phyloP scores from a whole-genome alignment of 805 yeast genomes.

The Ogataea trehaloabstinens region DNA sequence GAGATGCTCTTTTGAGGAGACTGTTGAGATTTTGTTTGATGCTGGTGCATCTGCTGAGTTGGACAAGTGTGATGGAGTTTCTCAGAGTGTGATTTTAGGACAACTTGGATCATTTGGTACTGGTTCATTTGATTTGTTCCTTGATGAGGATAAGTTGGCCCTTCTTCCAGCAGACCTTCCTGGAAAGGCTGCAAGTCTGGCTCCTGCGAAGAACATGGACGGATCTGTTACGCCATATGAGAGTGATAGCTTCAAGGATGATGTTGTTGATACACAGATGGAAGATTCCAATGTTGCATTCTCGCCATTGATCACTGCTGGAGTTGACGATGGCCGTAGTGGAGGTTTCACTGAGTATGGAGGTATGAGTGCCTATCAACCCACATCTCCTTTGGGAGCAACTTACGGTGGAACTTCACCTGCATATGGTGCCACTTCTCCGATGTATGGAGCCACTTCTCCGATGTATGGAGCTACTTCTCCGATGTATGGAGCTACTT shows the following conservation, averaged over 20 bases:
- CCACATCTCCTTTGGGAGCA: constrained; percentile 59
- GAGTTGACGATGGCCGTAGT: constrained; percentile 67
- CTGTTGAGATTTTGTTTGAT: constrained; percentile 94
- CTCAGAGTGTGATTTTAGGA: constrained; percentile 96
- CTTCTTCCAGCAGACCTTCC: constrained; percentile 52
- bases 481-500: constrained; percentile 66
- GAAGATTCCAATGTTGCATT: constrained; percentile 68
- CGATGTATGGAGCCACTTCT: constrained; percentile 54
- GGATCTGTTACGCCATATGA: constrained; percentile 95
- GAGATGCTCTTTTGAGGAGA: constrained; percentile 99
- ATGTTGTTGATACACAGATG: constrained; percentile 43
- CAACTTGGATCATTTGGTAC: constrained; percentile 99
- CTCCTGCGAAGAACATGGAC: constrained; percentile 45
- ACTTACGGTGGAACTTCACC: constrained; percentile 50
- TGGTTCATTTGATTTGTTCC: constrained; percentile 93
- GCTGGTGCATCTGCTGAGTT: constrained; percentile 98
- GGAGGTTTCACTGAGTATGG: constrained; percentile 91
- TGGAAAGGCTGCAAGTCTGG: constrained; percentile 37
- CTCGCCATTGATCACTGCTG: constrained; percentile 90
- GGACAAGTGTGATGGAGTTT: constrained; percentile 98
- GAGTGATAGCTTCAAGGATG: constrained; percentile 62
- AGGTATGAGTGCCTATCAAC: constrained; percentile 49
- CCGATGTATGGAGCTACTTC: constrained; percentile 76
- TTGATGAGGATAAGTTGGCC: constrained; percentile 84
- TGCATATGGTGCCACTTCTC: constrained; percentile 50